These are phyloP conservation scores for Fusarium dlaminii DNA, from an alignment of 2,329 filamentous ascomycete species.

Conservation along the genomic window DNA sequence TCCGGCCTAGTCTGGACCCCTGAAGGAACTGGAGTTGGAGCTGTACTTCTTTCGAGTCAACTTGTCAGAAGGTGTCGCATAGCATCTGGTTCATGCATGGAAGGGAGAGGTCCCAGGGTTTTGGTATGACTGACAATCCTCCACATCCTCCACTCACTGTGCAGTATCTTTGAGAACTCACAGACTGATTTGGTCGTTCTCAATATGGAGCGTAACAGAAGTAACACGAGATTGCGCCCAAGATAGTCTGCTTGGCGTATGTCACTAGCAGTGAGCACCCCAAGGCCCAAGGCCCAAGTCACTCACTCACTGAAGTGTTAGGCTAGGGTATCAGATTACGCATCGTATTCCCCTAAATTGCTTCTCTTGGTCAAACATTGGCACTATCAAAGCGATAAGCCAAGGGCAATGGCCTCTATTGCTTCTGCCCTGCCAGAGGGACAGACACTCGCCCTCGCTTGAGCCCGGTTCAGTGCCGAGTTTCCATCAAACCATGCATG, in stretches of 20 bases:
- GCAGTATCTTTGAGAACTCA: not conserved
- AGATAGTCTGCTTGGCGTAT: conserved; percentile 25
- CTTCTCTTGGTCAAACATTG: conserved; percentile 6
- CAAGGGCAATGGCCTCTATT: not conserved
- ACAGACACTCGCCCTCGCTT: not conserved
- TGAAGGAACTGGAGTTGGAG: conserved; percentile 3
- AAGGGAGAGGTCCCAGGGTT: conserved; percentile 21
- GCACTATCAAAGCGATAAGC: conserved; percentile 7
- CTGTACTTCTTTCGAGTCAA: not conserved
- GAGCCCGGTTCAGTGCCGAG: not conserved
- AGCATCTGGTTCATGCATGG: conserved; percentile 23
- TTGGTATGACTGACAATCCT: conserved; percentile 8
- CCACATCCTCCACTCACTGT: not conserved
- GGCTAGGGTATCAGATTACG: not conserved
- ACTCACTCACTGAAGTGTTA: not conserved
- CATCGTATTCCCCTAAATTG: conserved; percentile 26
- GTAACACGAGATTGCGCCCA: conserved; percentile 26
- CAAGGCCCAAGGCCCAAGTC: not conserved
- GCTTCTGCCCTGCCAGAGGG: not conserved
- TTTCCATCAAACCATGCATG: not conserved
- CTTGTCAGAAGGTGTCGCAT: conserved; percentile 24
- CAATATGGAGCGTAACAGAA: not conserved
- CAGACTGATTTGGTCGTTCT: not conserved
- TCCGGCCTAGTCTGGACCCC: conserved; percentile 19
- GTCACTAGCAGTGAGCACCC: conserved; percentile 15